These are phyloP conservation scores for Lachnellula suecica DNA, from an alignment of 2,329 filamentous ascomycete species.

Conservation along the genomic window DNA sequence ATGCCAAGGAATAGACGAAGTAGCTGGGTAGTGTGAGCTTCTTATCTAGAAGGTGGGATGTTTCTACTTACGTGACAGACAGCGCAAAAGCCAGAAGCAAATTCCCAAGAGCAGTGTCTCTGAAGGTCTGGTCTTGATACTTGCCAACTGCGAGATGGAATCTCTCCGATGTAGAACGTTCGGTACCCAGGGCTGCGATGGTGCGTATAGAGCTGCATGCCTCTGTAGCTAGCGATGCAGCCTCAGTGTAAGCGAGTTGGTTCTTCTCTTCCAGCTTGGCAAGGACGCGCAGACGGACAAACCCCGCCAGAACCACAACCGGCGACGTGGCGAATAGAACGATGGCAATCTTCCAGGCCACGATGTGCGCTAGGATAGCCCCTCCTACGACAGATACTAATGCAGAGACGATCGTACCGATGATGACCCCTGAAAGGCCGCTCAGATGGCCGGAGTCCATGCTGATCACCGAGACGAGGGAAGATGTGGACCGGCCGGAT, in stretches of 20 bases:
- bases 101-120: slow-evolving; percentile 51
- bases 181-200: slow-evolving; percentile 53
- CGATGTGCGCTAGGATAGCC: slow-evolving; percentile 66
- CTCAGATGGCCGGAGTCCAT: slow-evolving; percentile 66
- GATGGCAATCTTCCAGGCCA: slow-evolving; percentile 75
- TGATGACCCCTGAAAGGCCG: slow-evolving; percentile 67
- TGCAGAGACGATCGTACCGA: slow-evolving; percentile 69
- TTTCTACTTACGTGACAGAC: slow-evolving; percentile 24
- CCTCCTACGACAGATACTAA: slow-evolving; percentile 66
- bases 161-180: slow-evolving; percentile 49
- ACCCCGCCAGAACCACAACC: slow-evolving; percentile 65
- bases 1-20: slow-evolving; percentile 71
- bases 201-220: slow-evolving; percentile 68
- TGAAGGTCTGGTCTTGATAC: slow-evolving; percentile 53
- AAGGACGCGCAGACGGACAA: slow-evolving; percentile 66
- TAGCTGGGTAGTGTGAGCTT: slow-evolving; percentile 53
- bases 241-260: slow-evolving; percentile 61
- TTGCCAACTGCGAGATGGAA: slow-evolving; percentile 51
- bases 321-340: slow-evolving; percentile 70
- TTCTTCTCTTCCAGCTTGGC: slow-evolving; percentile 62
- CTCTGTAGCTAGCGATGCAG: slow-evolving; percentile 65
- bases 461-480: slow-evolving; percentile 66
- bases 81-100: slow-evolving; percentile 58
- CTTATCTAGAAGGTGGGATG: not conserved
- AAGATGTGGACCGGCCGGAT: slow-evolving; percentile 57